Conservation (phyloP, 2,329 filamentous ascomycete species). For the Ascochyta fabae region DNA sequence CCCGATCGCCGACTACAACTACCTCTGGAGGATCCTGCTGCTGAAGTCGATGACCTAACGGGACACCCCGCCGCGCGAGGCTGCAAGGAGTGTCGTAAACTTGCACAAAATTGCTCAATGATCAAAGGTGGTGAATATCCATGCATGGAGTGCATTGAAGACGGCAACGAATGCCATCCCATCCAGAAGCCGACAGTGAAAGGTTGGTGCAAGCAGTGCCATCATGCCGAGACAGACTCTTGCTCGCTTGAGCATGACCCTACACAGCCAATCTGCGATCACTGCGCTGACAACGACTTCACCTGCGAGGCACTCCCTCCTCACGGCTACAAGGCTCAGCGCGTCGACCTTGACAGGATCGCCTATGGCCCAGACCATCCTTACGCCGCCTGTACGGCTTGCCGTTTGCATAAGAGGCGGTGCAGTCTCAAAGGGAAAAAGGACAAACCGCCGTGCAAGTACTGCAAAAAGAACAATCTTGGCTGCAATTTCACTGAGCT, state of each 20-base stretch:
- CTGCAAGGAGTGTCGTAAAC: conserved; percentile 43
- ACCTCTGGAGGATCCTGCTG: conserved; percentile 32
- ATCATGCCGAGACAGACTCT: conserved; percentile 7
- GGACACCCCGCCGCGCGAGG: conserved; percentile 44
- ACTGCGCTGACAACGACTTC: conserved; percentile 23
- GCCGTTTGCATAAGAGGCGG: conserved; percentile 33
- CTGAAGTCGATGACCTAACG: conserved; percentile 35
- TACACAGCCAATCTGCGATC: conserved; percentile 26
- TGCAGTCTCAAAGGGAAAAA: conserved; percentile 42
- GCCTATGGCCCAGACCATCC: conserved; percentile 28
- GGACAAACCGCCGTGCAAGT: conserved; percentile 42
- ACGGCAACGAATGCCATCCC: conserved; percentile 39
- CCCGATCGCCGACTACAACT: conserved; percentile 19
- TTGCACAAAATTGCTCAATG: conserved; percentile 33
- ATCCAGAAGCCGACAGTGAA: conserved; percentile 42
- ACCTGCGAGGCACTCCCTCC: conserved; percentile 26
- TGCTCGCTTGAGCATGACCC: conserved; percentile 35
- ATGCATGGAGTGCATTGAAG: conserved; percentile 27
- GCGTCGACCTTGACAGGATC: conserved; percentile 29
- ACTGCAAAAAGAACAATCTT: conserved; percentile 34
- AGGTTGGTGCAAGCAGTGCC: conserved; percentile 41
- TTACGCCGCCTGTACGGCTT: conserved; percentile 34
- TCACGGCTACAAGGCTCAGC: conserved; percentile 22
- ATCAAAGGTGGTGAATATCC: conserved; percentile 37
- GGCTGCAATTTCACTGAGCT: conserved; percentile 42